These are phyloP conservation scores for Tricholoma sp. DNA, from an alignment of 768 basidiomycete genomes.

Conservation along the genomic window DNA sequence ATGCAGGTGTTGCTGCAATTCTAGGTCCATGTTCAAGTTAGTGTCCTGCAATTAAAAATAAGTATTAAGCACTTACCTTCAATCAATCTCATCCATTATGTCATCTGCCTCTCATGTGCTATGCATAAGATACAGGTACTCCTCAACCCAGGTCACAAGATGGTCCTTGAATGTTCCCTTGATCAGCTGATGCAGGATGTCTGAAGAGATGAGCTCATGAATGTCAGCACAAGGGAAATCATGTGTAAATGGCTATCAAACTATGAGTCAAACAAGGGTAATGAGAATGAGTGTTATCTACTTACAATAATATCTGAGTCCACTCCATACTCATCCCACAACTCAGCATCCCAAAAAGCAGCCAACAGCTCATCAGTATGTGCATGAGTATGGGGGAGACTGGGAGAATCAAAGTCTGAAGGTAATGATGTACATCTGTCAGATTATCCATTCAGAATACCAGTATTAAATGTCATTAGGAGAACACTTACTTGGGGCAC, in stretches of 20 bases:
- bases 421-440: not conserved
- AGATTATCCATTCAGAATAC: too few species aligned
- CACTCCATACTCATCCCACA: too few species aligned
- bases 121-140: not conserved
- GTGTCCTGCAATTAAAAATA: too few species aligned
- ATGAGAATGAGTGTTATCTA: too few species aligned
- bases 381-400: not conserved
- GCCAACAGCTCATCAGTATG: not conserved
- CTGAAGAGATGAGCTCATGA: not conserved
- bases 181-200: not conserved
- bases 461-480: too few species aligned
- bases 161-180: not conserved
- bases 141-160: not conserved
- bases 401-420: not conserved
- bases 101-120: not conserved
- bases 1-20: not conserved
- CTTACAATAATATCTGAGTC: too few species aligned
- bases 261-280: not conserved
- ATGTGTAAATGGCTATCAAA: not conserved
- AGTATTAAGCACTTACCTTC: slow-evolving; percentile 13
- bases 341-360: not conserved
- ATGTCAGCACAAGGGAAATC: not conserved
- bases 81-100: not conserved
- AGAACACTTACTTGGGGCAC: slow-evolving; percentile 21
- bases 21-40: not conserved